Evolutionary conservation across 768 basidiomycete species (phyloP), one percentile per base, ranked within the genome.

Genomic region (Lepiota brunneoincarnata): DNA sequence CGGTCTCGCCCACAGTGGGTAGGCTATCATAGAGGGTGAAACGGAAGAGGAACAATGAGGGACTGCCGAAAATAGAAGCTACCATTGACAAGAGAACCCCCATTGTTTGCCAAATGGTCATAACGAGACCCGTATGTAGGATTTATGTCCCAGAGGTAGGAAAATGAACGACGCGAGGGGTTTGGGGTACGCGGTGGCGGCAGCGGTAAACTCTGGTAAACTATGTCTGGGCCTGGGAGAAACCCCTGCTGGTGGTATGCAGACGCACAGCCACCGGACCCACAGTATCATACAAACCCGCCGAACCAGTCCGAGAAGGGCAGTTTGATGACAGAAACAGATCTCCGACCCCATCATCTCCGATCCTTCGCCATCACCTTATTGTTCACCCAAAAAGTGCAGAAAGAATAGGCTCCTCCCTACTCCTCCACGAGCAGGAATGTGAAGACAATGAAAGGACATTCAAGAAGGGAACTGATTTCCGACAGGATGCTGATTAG

Each of bases 201-300:
- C 21, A 11, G 17, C 45, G 26, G 1, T 28, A 11, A 23, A 18
- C 10, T 26, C 4, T 17, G 26, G 1, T 28, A 11, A 23, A 18
- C 10, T 26, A 2, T 17, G 21, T 7, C 21, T 47, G 24, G 20
- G 39, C 24, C 24, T 14, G 37, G n/a, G 11, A 28, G 34, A n/a
- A 21, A 35, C 28, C 23, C 26, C 54, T 17, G 42, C 11, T 14
- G 49, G 12, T 20, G 28, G 43, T 18, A 18, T 24, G 49, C 20
- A 24, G 17, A 18, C 3, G 49, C 56, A 62, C 60, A 58, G 64
- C 64, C 62, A 63, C 64, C 39, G 64, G 62, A 64, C 64, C 64
- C 50, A 64, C 60, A 64, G 52, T 36, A 54, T 58, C 53, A 57
- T 43, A 63, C 59, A 63, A 64, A 48, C 43, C 24, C 20, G 49